phyloP scores from a whole-genome alignment of 192 early-diverging fungal genomes.

The Umbelopsis sp. region DNA sequence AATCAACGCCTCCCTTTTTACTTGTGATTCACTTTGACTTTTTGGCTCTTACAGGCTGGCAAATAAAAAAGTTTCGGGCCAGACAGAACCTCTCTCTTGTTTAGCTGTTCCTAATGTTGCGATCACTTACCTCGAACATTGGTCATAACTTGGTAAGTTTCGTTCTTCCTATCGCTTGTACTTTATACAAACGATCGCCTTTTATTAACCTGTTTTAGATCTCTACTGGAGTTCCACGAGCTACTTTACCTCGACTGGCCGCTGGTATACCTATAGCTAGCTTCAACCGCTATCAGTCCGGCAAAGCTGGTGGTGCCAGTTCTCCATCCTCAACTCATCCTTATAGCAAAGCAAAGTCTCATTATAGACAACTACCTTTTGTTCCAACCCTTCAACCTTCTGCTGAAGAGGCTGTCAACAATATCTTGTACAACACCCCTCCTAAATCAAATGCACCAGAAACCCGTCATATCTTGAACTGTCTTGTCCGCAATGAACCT shows the following conservation, averaged over 20 bases:
- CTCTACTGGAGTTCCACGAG: neutral
- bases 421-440: conserved; percentile 97
- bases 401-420: conserved; percentile 93
- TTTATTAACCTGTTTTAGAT: neutral
- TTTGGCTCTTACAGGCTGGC: conserved; percentile 1
- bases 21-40: conserved; percentile 21
- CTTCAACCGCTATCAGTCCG: conserved; percentile 1
- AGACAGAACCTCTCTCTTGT: neutral
- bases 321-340: conserved; percentile 33
- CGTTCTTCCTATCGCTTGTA: neutral
- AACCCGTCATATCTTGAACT: conserved; percentile 91
- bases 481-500: conserved; percentile 92
- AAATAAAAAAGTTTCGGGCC: conserved; percentile 1
- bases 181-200: neutral
- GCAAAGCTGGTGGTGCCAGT: neutral
- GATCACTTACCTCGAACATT: neutral
- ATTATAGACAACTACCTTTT: conserved; percentile 31
- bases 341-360: conserved; percentile 39
- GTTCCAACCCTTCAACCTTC: conserved; percentile 54
- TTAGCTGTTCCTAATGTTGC: conserved; percentile 7
- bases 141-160: neutral
- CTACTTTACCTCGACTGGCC: neutral
- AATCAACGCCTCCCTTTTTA: neutral
- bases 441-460: conserved; percentile 47
- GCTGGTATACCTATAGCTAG: neutral